Conservation (phyloP, 768 basidiomycete genomes). For the Termitomyces sp. region DNA sequence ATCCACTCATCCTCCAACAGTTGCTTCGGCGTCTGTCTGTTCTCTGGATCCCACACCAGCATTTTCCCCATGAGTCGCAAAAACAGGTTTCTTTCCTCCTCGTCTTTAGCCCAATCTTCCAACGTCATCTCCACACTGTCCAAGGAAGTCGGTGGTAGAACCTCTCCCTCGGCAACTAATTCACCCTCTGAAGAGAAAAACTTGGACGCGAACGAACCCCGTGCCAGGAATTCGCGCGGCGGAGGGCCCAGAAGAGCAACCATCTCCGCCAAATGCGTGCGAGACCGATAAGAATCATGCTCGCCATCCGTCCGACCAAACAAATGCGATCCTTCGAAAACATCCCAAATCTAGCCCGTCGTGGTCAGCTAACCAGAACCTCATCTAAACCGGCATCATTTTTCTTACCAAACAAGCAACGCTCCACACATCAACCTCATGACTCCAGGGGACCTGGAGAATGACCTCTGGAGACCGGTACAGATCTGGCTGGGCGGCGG, state of each 20-base stretch:
- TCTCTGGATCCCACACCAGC: slow-evolving; percentile 5
- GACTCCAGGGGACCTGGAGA: slow-evolving; percentile 20
- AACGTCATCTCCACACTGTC: neutral
- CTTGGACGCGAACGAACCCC: neutral
- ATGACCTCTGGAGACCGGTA: slow-evolving; percentile 27
- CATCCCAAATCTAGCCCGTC: neutral
- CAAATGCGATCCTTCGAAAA: slow-evolving; percentile 1
- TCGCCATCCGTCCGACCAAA: neutral
- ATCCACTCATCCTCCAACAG: slow-evolving; percentile 1
- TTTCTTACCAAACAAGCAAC: slow-evolving; percentile 21
- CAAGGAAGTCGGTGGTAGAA: neutral
- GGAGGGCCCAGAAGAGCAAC: slow-evolving; percentile 1
- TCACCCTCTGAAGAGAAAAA: neutral
- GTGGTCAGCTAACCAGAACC: neutral
- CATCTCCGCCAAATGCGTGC: slow-evolving; percentile 1
- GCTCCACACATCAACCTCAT: slow-evolving; percentile 26
- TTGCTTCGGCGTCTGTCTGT: neutral
- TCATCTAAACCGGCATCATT: too few relatives aligned
- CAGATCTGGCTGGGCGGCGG: slow-evolving; percentile 17
- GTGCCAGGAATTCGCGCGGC: neutral
- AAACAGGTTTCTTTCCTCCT: slow-evolving; percentile 1
- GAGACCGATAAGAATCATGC: neutral
- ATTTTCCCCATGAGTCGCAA: slow-evolving; percentile 4
- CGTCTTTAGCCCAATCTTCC: neutral
- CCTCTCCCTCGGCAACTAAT: neutral